Base-by-base conservation (phyloP, 202 grass and related monocot species). In the Bolboschoenoplectus hybrid region DNA sequence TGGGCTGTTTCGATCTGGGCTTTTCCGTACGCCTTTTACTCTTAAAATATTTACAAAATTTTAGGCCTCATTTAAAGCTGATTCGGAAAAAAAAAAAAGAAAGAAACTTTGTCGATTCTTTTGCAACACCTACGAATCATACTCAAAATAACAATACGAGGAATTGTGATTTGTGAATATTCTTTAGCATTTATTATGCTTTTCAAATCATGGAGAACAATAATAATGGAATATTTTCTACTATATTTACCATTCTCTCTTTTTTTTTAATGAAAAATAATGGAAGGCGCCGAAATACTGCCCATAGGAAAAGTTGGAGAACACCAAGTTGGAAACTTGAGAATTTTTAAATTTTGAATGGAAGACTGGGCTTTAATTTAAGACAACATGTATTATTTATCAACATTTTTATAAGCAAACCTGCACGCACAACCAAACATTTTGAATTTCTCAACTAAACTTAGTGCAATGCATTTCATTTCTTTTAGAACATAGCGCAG, bases 401-500 rank as follows among this genome's bases (percentile, higher is more conserved):
- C 49, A 55, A 39, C 2, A 10, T 10, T 60, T 80, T 80, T 61
- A 10, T 20, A 58, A 80, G 75, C 12, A 43, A 43, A 20, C 55
- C 16, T 61, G 53, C 53, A 80, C 6, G 76, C 76, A 80, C 16
- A 20, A 80, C 36, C 36, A 16, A 61, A 80, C 53, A 43, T 11
- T 26, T 44, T 80, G 7, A 61, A 44, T 10, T 40, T 79, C 7
- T 39, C 7, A 39, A 43, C 76, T 61, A 60, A 61, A 60, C 76
- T 80, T 57, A 80, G 35, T 80, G 76, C 53, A 61, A 20, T 44
- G 14, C 76, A 80, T 80, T 80, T 44, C 2, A 61, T 26, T 2
- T 73, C 10, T 56, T 61, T 51, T 51, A 0, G 5, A 80, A 61
- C 76, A 80, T 19, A 19, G 3, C 7, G 7, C 14, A 19, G 14